phyloP scores from a whole-genome alignment of 164 flowering plant genomes.

The Saururus chinensis region DNA sequence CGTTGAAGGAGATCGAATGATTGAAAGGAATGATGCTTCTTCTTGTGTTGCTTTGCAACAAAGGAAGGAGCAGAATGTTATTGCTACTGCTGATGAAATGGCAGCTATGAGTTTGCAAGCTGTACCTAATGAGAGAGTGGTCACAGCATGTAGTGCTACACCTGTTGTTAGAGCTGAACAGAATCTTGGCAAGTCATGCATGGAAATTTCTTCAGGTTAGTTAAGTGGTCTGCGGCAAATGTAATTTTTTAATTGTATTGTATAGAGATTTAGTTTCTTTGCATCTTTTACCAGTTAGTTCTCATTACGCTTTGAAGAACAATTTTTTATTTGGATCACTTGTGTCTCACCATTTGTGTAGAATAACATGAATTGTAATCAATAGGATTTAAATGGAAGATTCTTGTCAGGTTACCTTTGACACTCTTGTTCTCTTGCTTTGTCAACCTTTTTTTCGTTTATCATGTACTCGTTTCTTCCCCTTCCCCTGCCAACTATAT shows the following conservation, averaged over 20 bases:
- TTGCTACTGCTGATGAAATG: constrained; percentile 24
- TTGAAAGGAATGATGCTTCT: constrained; percentile 24
- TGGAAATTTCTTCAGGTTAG: constrained; percentile 46
- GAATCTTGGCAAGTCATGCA: constrained; percentile 29
- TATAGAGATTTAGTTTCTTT: neutral
- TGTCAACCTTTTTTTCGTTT: too few relatives aligned
- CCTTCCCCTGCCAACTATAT: too few relatives aligned
- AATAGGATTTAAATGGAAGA: too few relatives aligned
- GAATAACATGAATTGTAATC: too few relatives aligned
- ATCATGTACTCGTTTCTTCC: too few relatives aligned
- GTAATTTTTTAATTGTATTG: neutral
- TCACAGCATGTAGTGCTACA: constrained; percentile 22
- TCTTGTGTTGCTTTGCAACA: constrained; percentile 21
- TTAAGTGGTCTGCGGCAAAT: constrained; percentile 1
- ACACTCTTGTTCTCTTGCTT: too few relatives aligned
- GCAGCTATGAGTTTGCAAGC: constrained; percentile 31
- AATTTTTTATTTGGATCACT: too few relatives aligned
- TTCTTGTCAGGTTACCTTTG: too few relatives aligned
- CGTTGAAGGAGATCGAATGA: constrained; percentile 25
- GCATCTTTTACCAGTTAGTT: too few relatives aligned
- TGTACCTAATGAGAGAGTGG: constrained; percentile 25
- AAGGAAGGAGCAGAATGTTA: constrained; percentile 24
- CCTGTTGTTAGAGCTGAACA: constrained; percentile 31
- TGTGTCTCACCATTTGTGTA: too few relatives aligned
- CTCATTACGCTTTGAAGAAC: too few relatives aligned